These are phyloP conservation scores for Lagerstroemia speciosa DNA, from an alignment of 345 rosid species.

Conservation along the genomic window DNA sequence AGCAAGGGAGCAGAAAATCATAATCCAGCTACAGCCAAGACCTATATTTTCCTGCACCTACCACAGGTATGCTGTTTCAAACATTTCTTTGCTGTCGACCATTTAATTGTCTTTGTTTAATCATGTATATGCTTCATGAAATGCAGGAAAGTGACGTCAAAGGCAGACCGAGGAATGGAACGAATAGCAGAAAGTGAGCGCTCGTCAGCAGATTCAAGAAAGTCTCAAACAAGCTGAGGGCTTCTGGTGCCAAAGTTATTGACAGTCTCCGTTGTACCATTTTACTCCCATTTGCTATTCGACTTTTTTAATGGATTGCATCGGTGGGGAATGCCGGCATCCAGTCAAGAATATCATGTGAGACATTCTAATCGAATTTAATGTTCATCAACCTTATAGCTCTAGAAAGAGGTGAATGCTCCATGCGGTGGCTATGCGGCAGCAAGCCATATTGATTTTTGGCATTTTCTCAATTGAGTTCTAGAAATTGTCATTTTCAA, in stretches of 20 bases:
- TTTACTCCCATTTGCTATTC: neutral
- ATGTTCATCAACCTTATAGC: no score
- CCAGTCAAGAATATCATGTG: neutral
- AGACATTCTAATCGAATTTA: neutral
- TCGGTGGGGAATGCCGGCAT: neutral
- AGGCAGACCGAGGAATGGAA: slow-evolving; percentile 63
- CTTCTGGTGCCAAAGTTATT: neutral
- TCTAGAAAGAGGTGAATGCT: no score
- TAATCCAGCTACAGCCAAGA: slow-evolving; percentile 61
- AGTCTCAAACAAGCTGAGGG: neutral
- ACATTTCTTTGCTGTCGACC: neutral
- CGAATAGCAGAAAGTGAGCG: slow-evolving; percentile 42
- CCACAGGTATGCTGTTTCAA: slow-evolving; percentile 36
- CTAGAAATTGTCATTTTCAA: no score
- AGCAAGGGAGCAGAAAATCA: slow-evolving; percentile 79
- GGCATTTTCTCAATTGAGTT: no score
- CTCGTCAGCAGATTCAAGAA: neutral
- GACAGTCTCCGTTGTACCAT: neutral
- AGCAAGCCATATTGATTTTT: no score
- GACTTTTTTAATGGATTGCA: neutral
- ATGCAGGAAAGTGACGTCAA: slow-evolving; percentile 80
- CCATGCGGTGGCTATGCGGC: no score
- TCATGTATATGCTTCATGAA: neutral
- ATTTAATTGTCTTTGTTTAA: neutral
- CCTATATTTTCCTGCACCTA: slow-evolving; percentile 44